Percentiles rank a stretch among this genome's conserved stretches.
phyloP scores from a whole-genome alignment of 1,139 yeast species.

The Taphrina deformans region DNA sequence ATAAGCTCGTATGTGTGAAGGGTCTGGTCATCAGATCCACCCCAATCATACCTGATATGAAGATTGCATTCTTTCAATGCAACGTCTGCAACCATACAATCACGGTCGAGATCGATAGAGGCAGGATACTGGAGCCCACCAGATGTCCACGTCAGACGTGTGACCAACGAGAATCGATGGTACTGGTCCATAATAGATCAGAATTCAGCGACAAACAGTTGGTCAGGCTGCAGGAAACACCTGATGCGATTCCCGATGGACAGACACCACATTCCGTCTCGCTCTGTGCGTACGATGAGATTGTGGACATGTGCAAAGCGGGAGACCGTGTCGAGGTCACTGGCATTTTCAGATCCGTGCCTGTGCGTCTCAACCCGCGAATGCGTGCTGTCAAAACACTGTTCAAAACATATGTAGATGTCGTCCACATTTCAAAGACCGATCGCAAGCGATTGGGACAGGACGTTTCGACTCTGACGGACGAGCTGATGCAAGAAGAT shows the following conservation, averaged over 20 bases:
- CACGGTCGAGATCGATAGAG: slow-evolving; percentile 90
- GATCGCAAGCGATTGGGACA: slow-evolving; percentile 79
- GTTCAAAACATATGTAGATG: slow-evolving; percentile 91
- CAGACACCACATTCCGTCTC: slow-evolving; percentile 97
- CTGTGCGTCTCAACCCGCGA: slow-evolving; percentile 82
- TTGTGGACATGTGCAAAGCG: slow-evolving; percentile 91
- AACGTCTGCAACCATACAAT: slow-evolving; percentile 91
- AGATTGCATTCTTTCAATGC: slow-evolving; percentile 93
- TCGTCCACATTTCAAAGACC: slow-evolving; percentile 84
- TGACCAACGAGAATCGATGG: slow-evolving; percentile 84
- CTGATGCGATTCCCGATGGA: slow-evolving; percentile 97
- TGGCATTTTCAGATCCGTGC: slow-evolving; percentile 89
- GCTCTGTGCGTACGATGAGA: slow-evolving; percentile 89
- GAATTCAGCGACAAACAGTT: slow-evolving; percentile 94
- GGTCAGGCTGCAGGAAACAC: slow-evolving; percentile 91
- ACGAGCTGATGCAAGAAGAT: slow-evolving; percentile 54
- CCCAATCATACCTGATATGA: slow-evolving; percentile 95
- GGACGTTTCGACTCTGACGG: slow-evolving; percentile 69
- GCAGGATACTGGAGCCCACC: slow-evolving; percentile 89
- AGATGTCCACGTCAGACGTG: slow-evolving; percentile 88
- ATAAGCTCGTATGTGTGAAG: slow-evolving; percentile 84
- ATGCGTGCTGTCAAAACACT: slow-evolving; percentile 80
- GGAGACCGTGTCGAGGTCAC: slow-evolving; percentile 97
- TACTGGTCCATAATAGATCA: slow-evolving; percentile 84
- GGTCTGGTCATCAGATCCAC: slow-evolving; percentile 89